Evolutionary conservation across 179 eudicot genomes (phyloP), one percentile per base, ranked within the genome.

Genomic region (Sideroxylon spinosum): DNA sequence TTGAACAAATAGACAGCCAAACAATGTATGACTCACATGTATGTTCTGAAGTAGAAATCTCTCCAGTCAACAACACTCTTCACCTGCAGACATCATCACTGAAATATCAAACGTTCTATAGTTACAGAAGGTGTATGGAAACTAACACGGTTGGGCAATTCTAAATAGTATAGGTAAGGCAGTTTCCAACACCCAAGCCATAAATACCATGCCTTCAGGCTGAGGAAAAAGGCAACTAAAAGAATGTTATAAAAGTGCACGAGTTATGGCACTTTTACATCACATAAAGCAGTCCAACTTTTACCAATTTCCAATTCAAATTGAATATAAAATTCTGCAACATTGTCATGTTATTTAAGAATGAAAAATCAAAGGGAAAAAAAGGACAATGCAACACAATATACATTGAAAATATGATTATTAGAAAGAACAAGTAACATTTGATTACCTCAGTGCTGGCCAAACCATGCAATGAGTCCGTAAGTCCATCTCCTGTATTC

Each of bases 31-130:
- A 84, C 96, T 89, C 80, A 93, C 92, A 67, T 89, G 80, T 95
- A 95, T 2, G 91, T 91, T 76, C 85, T 87, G 77, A 62, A 17
- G 85, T 89, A 95, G 88, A 95, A 95, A 81, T 86, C 97, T 74
- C 97, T 82, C 98, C 98, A 95, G 50, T 95, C 98, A 44, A 93
- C 91, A 60, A 95, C 76, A 83, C 97, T 88, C 85, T 95, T 95
- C 50, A 95, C 93, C 97, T 93, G 86, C 63, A 86, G 68, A 77
- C 55, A 52, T 55, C 44, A 75, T 60, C 19, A 4, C 48, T 52
- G 23, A 28, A 76, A 44, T 50, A 75, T 82, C 28, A 80, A 63
- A 25, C 79, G 55, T 46, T 29, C 17, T 37, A 57, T 16, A 78
- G 67, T 25, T 68, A 13, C 75, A 46, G 59, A 69, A 19, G 49